Base-by-base conservation (phyloP, 1,139 yeast genomes). In the Martiniozyma asiatica region DNA sequence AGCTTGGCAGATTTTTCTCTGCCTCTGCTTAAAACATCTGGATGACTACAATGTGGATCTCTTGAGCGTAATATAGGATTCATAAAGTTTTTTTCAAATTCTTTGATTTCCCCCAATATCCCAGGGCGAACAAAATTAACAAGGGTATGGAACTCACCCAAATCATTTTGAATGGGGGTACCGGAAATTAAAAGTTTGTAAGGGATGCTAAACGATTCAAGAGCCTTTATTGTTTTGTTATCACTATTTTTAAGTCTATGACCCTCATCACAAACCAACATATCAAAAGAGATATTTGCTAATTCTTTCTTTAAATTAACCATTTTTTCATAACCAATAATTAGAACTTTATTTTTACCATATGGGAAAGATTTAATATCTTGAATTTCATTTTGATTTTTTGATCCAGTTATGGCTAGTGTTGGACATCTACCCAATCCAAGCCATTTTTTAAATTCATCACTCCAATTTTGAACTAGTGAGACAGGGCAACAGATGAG, bases 211-310 rank as follows among this genome's bases (percentile, higher is more conserved):
- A 87, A 55, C 2, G 61, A 54, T 25, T 67, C 67, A 30, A 87
- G 59, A 0, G 73, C 69, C 37, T 71, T 73, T 32, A 84, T 60
- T 0, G 80, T 73, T 50, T 84, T 84, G 37, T 80, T 82, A 10
- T 71, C 53, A 17, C 67, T 63, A 42, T 68, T 79, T 45, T 87
- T 87, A 39, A 87, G 60, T 31, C 94, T 62, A 50, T 87, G 97
- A 3, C 96, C 98, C 50, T 92, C 99, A 51, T 92, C 99, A 52
- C 98, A 89, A 0, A 92, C 69, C 23, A 92, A 56, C 14, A 89
- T 45, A 47, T 85, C 97, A 42, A 82, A 69, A 3, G 59, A 53
- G 2, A 59, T 51, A 18, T 27, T 20, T 1, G 56, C 43, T 16
- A 87, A 47, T 34, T 73, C 81, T 5, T 65, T 63, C n/a, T 63